phyloP scores from a whole-genome alignment of 2,329 filamentous ascomycete species.

The Trichoderma guizhouense region DNA sequence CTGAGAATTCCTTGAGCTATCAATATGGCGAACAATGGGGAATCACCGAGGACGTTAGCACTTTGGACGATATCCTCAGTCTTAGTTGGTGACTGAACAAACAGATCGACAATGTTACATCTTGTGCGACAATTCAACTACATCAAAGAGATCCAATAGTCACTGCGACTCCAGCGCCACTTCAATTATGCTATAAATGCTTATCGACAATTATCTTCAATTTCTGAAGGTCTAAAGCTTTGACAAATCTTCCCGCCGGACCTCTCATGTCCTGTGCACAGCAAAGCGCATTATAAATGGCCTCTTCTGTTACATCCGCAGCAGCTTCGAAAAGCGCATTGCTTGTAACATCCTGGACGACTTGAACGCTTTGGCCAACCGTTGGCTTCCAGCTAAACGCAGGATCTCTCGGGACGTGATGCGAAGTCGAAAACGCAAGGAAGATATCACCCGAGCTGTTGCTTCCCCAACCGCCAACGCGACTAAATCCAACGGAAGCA shows the following conservation, averaged over 20 bases:
- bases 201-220: conserved; percentile 45
- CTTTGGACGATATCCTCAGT: not conserved
- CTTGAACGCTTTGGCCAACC: conserved; percentile 29
- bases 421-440: conserved; percentile 58
- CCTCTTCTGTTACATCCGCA: conserved; percentile 62
- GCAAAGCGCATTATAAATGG: conserved; percentile 61
- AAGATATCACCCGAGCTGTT: conserved; percentile 61
- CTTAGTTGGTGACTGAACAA: not conserved
- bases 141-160: not conserved
- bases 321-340: conserved; percentile 60
- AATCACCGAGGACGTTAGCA: not conserved
- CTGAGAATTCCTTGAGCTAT: not conserved
- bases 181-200: not conserved
- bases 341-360: conserved; percentile 56
- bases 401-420: conserved; percentile 33
- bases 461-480: conserved; percentile 54
- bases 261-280: conserved; percentile 59
- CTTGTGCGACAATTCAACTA: not conserved
- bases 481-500: conserved; percentile 54
- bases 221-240: conserved; percentile 46
- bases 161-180: not conserved
- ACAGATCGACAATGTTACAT: not conserved
- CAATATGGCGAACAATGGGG: not conserved
- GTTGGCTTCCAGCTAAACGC: conserved; percentile 41
- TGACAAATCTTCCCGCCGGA: conserved; percentile 45